These are phyloP conservation scores for Aureobasidium namibiae DNA, from an alignment of 2,329 filamentous ascomycete species.

Conservation along the genomic window DNA sequence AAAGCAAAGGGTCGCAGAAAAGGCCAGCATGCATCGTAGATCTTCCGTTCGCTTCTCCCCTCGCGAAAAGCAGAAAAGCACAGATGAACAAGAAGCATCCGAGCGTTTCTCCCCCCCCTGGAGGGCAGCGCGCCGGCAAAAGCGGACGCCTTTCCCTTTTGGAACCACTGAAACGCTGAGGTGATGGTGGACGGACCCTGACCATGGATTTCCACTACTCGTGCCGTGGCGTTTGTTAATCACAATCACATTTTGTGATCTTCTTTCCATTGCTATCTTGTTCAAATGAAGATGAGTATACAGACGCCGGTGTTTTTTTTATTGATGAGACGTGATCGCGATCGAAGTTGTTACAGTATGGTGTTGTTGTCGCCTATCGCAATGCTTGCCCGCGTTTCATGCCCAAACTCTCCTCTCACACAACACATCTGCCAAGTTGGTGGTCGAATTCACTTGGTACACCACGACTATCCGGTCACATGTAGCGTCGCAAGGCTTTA, in stretches of 20 bases:
- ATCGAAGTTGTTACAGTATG: no score
- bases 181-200: background rate
- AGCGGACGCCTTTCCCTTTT: background rate
- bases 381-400: background rate
- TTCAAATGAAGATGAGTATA: background rate
- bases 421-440: background rate
- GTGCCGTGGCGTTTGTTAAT: background rate
- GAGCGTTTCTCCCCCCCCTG: background rate
- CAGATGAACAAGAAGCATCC: background rate
- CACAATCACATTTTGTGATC: background rate
- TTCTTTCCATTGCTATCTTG: no score
- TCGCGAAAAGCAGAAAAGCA: background rate
- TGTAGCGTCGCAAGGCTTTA: background rate
- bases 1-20: background rate
- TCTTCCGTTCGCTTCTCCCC: background rate
- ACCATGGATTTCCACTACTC: background rate
- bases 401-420: background rate
- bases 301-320: background rate
- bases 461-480: background rate
- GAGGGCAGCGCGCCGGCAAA: no score
- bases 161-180: background rate
- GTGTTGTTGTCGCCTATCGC: background rate
- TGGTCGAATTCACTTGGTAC: background rate
- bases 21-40: conserved; percentile 2
- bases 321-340: no score